phyloP scores from a whole-genome alignment of 768 basidiomycete species.

The Cyclocybe aegerita region DNA sequence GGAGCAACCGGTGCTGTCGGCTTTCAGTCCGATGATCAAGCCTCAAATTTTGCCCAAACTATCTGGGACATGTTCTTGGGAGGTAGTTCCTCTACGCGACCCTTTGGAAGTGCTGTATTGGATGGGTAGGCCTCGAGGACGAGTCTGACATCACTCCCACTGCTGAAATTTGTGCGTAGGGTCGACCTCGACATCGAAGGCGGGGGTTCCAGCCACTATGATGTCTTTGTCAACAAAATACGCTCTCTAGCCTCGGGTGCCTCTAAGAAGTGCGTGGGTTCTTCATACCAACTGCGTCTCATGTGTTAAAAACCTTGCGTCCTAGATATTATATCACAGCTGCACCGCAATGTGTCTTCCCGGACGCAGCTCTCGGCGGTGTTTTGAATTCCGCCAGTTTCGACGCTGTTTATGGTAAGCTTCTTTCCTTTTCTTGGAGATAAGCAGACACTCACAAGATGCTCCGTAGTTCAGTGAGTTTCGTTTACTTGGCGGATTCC shows the following conservation, averaged over 20 bases:
- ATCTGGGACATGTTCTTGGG: constrained; percentile 78
- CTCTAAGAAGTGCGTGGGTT: constrained; percentile 48
- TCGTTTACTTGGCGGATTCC: background rate
- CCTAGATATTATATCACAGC: constrained; percentile 64
- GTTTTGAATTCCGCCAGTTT: constrained; percentile 63
- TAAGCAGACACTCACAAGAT: background rate
- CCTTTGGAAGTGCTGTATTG: constrained; percentile 69
- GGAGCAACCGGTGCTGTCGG: constrained; percentile 63
- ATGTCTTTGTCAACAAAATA: constrained; percentile 55
- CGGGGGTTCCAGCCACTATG: constrained; percentile 50
- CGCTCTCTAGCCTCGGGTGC: constrained; percentile 49
- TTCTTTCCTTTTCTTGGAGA: background rate
- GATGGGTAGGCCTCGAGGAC: constrained; percentile 52
- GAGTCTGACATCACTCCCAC: background rate
- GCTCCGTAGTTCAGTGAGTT: constrained; percentile 33
- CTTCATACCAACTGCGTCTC: background rate
- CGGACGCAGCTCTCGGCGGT: constrained; percentile 58
- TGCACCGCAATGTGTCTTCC: constrained; percentile 68
- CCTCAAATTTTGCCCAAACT: constrained; percentile 56
- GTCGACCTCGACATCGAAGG: constrained; percentile 78
- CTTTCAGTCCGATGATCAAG: constrained; percentile 60
- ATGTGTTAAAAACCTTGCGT: background rate
- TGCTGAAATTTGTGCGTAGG: constrained; percentile 23
- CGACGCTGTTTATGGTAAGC: constrained; percentile 65
- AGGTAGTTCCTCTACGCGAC: constrained; percentile 52